Base-by-base conservation (phyloP, 768 basidiomycete genomes). In the Leccinum boreale region DNA sequence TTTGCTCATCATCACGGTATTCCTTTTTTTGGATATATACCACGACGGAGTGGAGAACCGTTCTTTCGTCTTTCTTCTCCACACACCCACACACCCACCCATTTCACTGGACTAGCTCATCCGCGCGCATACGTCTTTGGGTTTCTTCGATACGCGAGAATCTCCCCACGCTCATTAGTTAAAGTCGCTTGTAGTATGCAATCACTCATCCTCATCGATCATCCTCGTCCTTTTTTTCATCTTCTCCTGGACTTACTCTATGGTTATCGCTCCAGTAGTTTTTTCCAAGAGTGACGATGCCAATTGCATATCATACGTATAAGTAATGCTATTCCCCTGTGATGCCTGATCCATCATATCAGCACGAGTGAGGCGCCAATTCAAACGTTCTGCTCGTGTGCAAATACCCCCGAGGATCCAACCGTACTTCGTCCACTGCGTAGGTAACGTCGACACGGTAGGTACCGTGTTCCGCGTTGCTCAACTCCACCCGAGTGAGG, bases 401-500 rank as follows among this genome's bases (percentile, higher is more conserved):
- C 39, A 78, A 59, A 50, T 75, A 64, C 21, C 69, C 67, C 17
- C 76, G 69, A 24, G 70, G 70, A 60, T 86, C 84, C 21, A 73
- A 62, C 57, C 81, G 75, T 9, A 89, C 81, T 65, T 88, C 83
- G 35, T 81, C 78, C 2, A 86, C 83, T 14, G 74, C 50, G 61
- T 85, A 87, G 36, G 67, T 66, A 14, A 88, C 81, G 17, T 74
- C 62, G 42, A 84, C 73, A 3, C 64, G 72, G 61, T 83, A 85
- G 21, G 62, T 71, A 3, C 80, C 84, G 6, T 50, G n/a, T 7
- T 71, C 53, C 4, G 58, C 65, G 36, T 75, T 74, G 15, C 65
- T 54, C 24, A 84, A 47, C 28, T 73, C 73, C n/a, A 86, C 67
- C 36, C 52, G 63, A 11, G 86, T 89, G 63, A 72, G 66, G 64